Evolutionary conservation across 31 red algal genomes (phyloP), one percentile per base, ranked within the genome.

Genomic region (Endocladia muricata): DNA sequence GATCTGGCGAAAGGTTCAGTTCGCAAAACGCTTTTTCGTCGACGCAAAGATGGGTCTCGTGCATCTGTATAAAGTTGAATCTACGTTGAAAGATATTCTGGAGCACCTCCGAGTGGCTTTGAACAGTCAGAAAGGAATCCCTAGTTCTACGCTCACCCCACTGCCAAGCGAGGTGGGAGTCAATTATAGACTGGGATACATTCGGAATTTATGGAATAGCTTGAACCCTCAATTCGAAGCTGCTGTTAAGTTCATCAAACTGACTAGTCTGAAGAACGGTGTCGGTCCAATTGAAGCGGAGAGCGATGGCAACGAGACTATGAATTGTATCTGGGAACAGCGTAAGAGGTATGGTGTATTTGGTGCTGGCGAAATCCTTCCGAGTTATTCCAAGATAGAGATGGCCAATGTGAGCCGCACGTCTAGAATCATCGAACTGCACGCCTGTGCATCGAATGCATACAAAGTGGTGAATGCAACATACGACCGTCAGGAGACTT

Each of bases 401-500:
- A 67, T 58, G 55, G 55, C 25, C 7, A 37, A 28, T 8, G 23
- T 33, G 4, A 67, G 34, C 17, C 62, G 26, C 4, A 67, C 34
- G 47, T 44, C 49, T 31, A 48, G 61, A 36, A 64, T 79, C 4
- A 31, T 58, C n/a, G 40, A 15, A 36, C 51, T 88, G 15, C 73
- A 88, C 34, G 32, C 35, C 47, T 31, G 48, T 8, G 74, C 74
- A 21, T 61, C 62, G 1, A 59, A 34, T 13, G 83, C 65, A 2
- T 88, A 88, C 64, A 88, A 78, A 29, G 38, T 74, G 37, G 66
- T 88, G 23, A 88, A 88, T 70, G 19, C 64, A 6, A 29, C 79
- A 51, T 88, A 78, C 43, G 83, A 88, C 57, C 31, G 28, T 5
- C 83, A 88, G 33, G 83, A 88, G 37, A 37, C 40, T 31, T 61